Percentiles rank a stretch among this genome's conserved stretches.
Conservation (phyloP, 148 eudicot species). For the Persicaria maculosa region DNA sequence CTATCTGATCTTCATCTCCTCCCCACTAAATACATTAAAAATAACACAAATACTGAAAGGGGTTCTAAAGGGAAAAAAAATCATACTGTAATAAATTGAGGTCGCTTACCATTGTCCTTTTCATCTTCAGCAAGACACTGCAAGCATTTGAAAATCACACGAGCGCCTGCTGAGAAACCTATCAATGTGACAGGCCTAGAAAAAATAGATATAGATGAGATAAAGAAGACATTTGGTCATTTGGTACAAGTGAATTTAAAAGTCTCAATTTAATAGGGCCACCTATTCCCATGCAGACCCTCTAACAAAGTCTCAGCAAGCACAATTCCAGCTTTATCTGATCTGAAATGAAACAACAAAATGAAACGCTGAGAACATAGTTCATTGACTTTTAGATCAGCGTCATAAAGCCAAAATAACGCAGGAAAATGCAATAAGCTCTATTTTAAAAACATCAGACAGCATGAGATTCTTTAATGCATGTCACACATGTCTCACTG, state of each 20-base stretch:
- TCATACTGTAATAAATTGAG: neutral
- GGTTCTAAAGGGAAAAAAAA: neutral
- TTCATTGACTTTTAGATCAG: neutral
- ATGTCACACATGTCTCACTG: too few species aligned
- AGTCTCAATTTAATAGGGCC: slow-evolving; percentile 6
- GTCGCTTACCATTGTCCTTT: slow-evolving; percentile 39
- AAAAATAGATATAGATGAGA: neutral
- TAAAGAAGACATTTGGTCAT: neutral
- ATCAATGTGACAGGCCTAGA: slow-evolving; percentile 82
- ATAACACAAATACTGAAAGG: neutral
- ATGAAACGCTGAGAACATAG: neutral
- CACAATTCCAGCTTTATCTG: slow-evolving; percentile 85
- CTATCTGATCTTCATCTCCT: neutral
- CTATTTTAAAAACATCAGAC: too few species aligned
- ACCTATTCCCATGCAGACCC: slow-evolving; percentile 88
- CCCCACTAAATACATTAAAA: too few species aligned
- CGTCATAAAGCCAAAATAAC: too few species aligned
- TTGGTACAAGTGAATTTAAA: neutral
- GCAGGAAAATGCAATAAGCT: too few species aligned
- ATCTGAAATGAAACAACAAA: slow-evolving; percentile 27
- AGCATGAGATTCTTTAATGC: too few species aligned
- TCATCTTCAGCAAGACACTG: slow-evolving; percentile 53
- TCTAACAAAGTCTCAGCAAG: slow-evolving; percentile 76
- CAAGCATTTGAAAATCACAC: slow-evolving; percentile 76
- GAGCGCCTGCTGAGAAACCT: slow-evolving; percentile 87